These are phyloP conservation scores for Tarenaya hassleriana DNA, from an alignment of 345 rosid genomes.

Conservation along the genomic window DNA sequence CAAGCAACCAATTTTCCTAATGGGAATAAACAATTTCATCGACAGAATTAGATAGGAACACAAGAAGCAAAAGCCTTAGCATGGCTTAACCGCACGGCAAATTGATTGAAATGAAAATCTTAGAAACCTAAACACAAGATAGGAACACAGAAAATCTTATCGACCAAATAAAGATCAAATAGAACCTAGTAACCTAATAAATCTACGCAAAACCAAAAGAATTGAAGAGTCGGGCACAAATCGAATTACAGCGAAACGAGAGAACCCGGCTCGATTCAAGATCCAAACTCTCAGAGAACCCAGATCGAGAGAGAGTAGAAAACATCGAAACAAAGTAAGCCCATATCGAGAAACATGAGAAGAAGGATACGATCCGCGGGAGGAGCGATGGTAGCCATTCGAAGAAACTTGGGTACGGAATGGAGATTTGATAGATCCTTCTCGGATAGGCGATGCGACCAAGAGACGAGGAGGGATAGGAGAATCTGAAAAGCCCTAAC, in stretches of 20 bases:
- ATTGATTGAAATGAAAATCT: no score
- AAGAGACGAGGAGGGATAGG: not conserved
- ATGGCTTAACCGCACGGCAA: no score
- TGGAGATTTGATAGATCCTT: constrained; percentile 10
- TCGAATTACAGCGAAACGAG: no score
- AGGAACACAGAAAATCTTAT: not conserved
- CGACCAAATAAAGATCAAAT: not conserved
- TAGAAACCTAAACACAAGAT: not conserved
- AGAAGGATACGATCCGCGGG: constrained; percentile 59
- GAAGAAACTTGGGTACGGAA: not conserved
- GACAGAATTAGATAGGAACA: not conserved
- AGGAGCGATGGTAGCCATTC: constrained; percentile 46
- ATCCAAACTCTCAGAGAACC: no score
- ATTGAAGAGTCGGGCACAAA: no score
- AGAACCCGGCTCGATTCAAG: no score
- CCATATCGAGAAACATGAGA: constrained; percentile 9
- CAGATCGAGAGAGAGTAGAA: no score
- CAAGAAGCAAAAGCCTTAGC: not conserved
- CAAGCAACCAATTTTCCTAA: not conserved
- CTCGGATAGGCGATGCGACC: constrained; percentile 3
- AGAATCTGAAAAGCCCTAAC: constrained; percentile 2
- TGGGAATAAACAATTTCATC: not conserved
- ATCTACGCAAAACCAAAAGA: constrained; percentile 3
- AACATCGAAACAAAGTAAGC: constrained; percentile 12
- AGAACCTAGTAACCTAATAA: constrained; percentile 9